Evolutionary conservation across 768 basidiomycete species (phyloP), one percentile per base, ranked within the genome.

Genomic region (Stropharia rugosoannulata): DNA sequence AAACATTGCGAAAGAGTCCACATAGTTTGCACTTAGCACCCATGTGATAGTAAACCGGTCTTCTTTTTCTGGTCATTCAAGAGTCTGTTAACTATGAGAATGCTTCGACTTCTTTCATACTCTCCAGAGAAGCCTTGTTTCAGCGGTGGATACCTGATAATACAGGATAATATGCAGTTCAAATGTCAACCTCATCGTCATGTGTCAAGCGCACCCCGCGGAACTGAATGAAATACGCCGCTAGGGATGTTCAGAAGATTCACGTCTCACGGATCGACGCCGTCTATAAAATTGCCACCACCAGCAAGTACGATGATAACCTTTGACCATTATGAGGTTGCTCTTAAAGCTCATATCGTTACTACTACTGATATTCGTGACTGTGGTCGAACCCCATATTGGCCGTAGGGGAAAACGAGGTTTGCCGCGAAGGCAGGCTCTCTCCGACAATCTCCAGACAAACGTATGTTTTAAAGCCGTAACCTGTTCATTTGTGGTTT

Each of bases 391-490:
- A 11, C 49, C 18, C 15, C 19, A 39, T 37, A 10, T n/a, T 29
- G 45, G 25, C 12, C 15, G 41, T 19, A 44, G 25, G 4, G 44
- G 27, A 18, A 44, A 18, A 22, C 15, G 49, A 12, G 40, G 54
- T 13, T 9, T 61, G n/a, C 40, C 62, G 25, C 55, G 67, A 3
- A 58, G 66, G 29, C 64, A 66, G 53, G 59, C 59, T 12, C 62
- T 64, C 52, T 69, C 53, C 19, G 62, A 67, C 57, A 66, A 62
- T 15, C 64, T 72, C 6, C 74, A 75, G 56, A 59, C 70, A 39
- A 71, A 70, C 49, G 74, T 73, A 50, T 32, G 66, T 45, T 5
- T 10, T 37, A 4, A 4, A 57, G 9, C 39, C 15, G 10, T 41
- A n/a, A 18, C 8, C 4, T 12, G 1, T 29, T 5, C 10, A 22